Conservation (phyloP, 805 yeast genomes). For the Teunomyces pallodes region DNA sequence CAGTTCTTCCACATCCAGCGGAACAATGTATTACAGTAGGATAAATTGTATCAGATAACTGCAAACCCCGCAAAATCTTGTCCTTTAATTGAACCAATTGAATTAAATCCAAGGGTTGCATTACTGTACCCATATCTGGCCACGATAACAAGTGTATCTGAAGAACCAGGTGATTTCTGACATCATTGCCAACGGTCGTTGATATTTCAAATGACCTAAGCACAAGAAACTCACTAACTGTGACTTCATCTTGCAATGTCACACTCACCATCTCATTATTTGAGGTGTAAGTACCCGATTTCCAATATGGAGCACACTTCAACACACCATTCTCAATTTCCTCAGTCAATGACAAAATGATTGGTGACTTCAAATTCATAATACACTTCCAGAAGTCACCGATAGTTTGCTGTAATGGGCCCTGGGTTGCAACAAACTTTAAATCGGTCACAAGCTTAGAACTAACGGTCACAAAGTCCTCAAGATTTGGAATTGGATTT, state of each 20-base stretch:
- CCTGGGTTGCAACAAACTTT: constrained; percentile 77
- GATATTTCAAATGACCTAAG: constrained; percentile 15
- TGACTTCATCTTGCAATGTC: constrained; percentile 4
- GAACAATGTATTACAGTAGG: constrained; percentile 57
- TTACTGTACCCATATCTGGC: constrained; percentile 76
- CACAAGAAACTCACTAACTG: constrained; percentile 9
- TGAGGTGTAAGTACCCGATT: constrained; percentile 48
- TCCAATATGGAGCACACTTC: constrained; percentile 82
- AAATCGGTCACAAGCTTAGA: constrained; percentile 10
- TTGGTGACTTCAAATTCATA: constrained; percentile 56
- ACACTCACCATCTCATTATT: constrained; percentile 24
- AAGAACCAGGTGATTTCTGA: constrained; percentile 43
- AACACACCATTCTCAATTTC: constrained; percentile 73
- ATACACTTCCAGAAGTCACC: constrained; percentile 85
- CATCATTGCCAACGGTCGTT: constrained; percentile 6
- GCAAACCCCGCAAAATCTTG: constrained; percentile 11
- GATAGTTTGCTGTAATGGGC: constrained; percentile 72
- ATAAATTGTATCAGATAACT: constrained; percentile 2
- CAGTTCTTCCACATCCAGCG: constrained; percentile 66
- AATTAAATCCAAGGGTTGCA: constrained; percentile 56
- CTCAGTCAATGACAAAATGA: constrained; percentile 74
- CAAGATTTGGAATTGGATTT: constrained; percentile 16
- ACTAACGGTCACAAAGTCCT: constrained; percentile 8
- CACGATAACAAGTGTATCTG: constrained; percentile 80
- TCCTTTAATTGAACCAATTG: constrained; percentile 36